A percentile compares a stretch with the other conserved stretches of the same genome.
Evolutionary conservation across 1,284 basidiomycete genomes (phyloP).

Genomic region (Takashimella koratensis): DNA sequence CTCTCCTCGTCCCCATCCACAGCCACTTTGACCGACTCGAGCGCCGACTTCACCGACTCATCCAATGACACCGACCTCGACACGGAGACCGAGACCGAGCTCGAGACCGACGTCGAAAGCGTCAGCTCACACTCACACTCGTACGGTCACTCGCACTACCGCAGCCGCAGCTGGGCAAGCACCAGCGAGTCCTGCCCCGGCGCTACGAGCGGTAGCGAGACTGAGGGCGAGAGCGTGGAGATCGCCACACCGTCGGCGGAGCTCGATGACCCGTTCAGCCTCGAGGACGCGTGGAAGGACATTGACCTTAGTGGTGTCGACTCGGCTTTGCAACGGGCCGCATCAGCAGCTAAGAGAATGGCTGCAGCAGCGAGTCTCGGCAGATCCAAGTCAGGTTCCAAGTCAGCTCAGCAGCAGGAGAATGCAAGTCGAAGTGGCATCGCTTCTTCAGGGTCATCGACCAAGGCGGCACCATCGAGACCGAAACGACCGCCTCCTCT

Average conservation of each 20-base stretch:
- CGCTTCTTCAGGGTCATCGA: too few relatives aligned
- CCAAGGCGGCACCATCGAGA: too few relatives aligned
- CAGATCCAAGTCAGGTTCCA: not conserved
- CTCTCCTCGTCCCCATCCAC: not conserved
- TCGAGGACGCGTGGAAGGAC: not conserved
- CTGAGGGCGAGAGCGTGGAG: not conserved
- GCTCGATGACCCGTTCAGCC: not conserved
- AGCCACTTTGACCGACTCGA: not conserved
- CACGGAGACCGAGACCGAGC: not conserved
- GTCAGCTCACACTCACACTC: too few relatives aligned
- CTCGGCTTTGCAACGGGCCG: not conserved
- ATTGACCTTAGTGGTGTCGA: not conserved
- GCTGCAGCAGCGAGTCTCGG: not conserved
- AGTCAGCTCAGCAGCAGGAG: not conserved
- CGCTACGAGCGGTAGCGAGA: not conserved
- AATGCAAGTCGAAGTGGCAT: too few relatives aligned
- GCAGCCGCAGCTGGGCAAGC: not conserved
- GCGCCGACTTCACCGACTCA: not conserved
- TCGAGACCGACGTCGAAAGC: not conserved
- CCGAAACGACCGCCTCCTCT: slow-evolving; percentile 3
- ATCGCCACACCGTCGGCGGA: not conserved
- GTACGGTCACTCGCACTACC: not conserved
- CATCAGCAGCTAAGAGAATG: not conserved
- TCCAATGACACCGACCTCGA: not conserved
- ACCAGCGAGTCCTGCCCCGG: not conserved